Evolutionary conservation across 345 rosid genomes (phyloP), one percentile per base, ranked within the genome.

Genomic region (Boechera divaricarpa): DNA sequence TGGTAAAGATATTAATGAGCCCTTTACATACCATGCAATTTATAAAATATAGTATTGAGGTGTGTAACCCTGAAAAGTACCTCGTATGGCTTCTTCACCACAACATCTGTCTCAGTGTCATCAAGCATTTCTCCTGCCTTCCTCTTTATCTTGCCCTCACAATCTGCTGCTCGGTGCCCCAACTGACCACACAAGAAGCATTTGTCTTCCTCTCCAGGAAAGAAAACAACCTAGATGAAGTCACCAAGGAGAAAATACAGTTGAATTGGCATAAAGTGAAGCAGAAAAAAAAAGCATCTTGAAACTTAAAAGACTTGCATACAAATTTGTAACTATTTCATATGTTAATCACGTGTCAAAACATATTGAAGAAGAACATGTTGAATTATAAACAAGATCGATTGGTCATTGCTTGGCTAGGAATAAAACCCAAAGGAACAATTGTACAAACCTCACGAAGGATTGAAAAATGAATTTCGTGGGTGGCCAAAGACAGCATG

Each of bases 401-500:
- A 35, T 51, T 26, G 38, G 57, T 45, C 66, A 31, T 4, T 62
- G 42, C 26, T 51, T 54, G 41, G 42, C 70, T 67, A 29, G 21
- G 58, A 42, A 63, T 32, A 70, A 56, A 65, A 45, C n/a, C 31
- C 18, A 24, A 68, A 70, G 67, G 52, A 77, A 54, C 35, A 63
- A 24, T 63, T 39, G 64, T 53, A 59, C 85, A 60, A 51, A 95
- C 99, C 99, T 95, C 98, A 68, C 99, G 86, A 76, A 95, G 98
- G 80, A 95, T 91, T 33, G 99, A 95, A 78, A 92, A 86, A 79
- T 95, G 96, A 77, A 90, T 74, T 79, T 95, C 98, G 73, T 95
- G 99, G 35, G 99, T 87, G 59, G 99, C 99, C 88, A 95, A 80
- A 63, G 89, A 96, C 83, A 95, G 85, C 99, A 95, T 93, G 63